A percentile compares a stretch with the other conserved stretches of the same genome.
Conservation (phyloP, 495 filamentous ascomycete species). For the Aspergillus wentii region DNA sequence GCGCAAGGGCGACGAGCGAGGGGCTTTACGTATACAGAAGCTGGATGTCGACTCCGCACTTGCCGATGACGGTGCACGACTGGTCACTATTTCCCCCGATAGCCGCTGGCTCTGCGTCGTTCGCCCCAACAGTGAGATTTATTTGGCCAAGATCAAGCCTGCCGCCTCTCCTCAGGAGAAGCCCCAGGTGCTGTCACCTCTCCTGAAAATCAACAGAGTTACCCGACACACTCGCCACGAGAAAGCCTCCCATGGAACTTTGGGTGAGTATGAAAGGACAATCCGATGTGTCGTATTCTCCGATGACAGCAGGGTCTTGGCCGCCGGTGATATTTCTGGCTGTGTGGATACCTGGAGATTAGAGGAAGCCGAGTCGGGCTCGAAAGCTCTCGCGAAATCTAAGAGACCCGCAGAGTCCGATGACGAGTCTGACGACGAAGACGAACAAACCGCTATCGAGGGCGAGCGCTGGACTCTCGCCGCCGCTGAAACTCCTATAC, state of each 20-base stretch:
- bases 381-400: slow-evolving; percentile 23
- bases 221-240: slow-evolving; percentile 50
- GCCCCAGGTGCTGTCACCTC: slow-evolving; percentile 39
- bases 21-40: slow-evolving; percentile 63
- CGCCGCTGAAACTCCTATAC: slow-evolving; percentile 64
- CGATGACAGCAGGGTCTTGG: slow-evolving; percentile 71
- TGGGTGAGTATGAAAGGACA: slow-evolving; percentile 73
- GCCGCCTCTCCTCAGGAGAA: slow-evolving; percentile 29
- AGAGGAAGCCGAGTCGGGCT: slow-evolving; percentile 39
- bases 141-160: slow-evolving; percentile 38
- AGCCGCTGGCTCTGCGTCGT: slow-evolving; percentile 53
- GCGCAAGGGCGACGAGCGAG: slow-evolving; percentile 40
- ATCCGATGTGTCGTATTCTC: slow-evolving; percentile 77
- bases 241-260: slow-evolving; percentile 54
- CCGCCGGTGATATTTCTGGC: slow-evolving; percentile 74
- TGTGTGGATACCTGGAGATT: slow-evolving; percentile 84
- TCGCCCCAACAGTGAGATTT: slow-evolving; percentile 44
- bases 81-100: slow-evolving; percentile 49
- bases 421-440: slow-evolving; percentile 50
- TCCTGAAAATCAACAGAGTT: slow-evolving; percentile 53
- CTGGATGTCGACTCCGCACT: slow-evolving; percentile 50
- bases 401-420: slow-evolving; percentile 34
- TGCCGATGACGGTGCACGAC: slow-evolving; percentile 57
- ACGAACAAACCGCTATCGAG: slow-evolving; percentile 32
- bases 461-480: slow-evolving; percentile 63